A percentile compares a stretch with the other conserved stretches of the same genome.
phyloP scores from a whole-genome alignment of 176 grass and related monocot genomes.

The Canna indica region DNA sequence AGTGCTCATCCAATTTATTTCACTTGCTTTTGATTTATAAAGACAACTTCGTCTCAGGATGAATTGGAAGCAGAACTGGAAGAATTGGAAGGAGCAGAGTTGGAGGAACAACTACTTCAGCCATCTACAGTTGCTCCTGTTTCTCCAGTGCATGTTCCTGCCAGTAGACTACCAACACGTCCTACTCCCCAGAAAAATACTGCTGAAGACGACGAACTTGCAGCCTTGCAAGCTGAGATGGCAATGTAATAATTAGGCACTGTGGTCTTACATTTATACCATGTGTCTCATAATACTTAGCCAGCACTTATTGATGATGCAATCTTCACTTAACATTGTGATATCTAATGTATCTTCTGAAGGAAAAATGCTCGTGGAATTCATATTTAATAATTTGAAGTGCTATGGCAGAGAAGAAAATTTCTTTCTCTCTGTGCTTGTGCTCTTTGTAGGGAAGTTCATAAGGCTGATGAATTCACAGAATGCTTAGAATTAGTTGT shows the following conservation, averaged over 20 bases:
- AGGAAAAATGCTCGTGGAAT: background rate
- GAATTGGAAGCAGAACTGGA: constrained; percentile 31
- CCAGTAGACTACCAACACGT: background rate
- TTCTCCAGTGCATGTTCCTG: constrained; percentile 6
- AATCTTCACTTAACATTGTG: background rate
- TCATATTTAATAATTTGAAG: background rate
- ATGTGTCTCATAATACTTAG: background rate
- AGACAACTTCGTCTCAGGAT: constrained; percentile 9
- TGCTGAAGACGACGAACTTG: constrained; percentile 18
- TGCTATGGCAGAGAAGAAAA: background rate
- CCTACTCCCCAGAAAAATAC: constrained; percentile 5
- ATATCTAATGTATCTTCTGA: background rate
- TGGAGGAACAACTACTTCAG: constrained; percentile 20
- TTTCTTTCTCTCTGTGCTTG: background rate
- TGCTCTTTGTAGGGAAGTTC: background rate
- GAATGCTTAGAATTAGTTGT: too few relatives aligned
- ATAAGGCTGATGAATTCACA: too few relatives aligned
- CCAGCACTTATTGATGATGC: background rate
- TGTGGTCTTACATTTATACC: background rate
- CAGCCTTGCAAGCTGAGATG: constrained; percentile 17
- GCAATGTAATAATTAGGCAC: constrained; percentile 7
- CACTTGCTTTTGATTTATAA: background rate
- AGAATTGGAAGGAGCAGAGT: constrained; percentile 12
- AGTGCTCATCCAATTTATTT: constrained; percentile 2
- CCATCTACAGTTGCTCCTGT: constrained; percentile 3